These are phyloP conservation scores for Pseudocercospora fuligena DNA, from an alignment of 2,329 filamentous ascomycete genomes.

Conservation along the genomic window DNA sequence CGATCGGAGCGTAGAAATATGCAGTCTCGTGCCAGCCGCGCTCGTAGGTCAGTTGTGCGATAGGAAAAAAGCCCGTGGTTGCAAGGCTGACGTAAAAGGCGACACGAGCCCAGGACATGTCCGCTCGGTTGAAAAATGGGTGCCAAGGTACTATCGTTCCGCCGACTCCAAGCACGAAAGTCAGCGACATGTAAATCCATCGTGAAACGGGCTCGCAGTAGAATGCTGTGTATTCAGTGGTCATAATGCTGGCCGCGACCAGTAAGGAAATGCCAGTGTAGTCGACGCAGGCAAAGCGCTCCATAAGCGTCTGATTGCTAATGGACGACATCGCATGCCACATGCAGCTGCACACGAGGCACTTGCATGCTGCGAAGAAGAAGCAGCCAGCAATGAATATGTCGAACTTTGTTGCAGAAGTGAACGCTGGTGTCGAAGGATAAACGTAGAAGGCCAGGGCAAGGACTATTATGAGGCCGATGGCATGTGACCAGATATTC, in stretches of 20 bases:
- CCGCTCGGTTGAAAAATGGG: constrained; percentile 86
- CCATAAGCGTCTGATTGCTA: constrained; percentile 84
- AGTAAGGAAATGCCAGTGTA: constrained; percentile 97
- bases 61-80: constrained; percentile 84
- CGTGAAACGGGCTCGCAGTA: constrained; percentile 92
- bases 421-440: constrained; percentile 84
- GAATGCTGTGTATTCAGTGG: constrained; percentile 97
- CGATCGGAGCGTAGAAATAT: constrained; percentile 86
- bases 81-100: constrained; percentile 88
- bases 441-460: constrained; percentile 95
- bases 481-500: constrained; percentile 96
- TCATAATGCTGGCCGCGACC: constrained; percentile 95
- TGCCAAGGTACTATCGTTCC: constrained; percentile 96
- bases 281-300: constrained; percentile 95
- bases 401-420: constrained; percentile 82
- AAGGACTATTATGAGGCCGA: constrained; percentile 87
- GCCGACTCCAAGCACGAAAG: constrained; percentile 78
- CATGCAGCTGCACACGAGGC: constrained; percentile 89
- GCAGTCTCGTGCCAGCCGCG: constrained; percentile 80
- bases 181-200: constrained; percentile 83
- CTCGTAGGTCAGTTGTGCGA: constrained; percentile 79
- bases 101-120: constrained; percentile 93
- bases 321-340: constrained; percentile 99
- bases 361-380: constrained; percentile 95
- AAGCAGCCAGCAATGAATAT: constrained; percentile 91